Percentiles rank a stretch among this genome's conserved stretches.
Evolutionary conservation across 495 filamentous ascomycete species (phyloP).

Genomic region (Penicillium coffeae): DNA sequence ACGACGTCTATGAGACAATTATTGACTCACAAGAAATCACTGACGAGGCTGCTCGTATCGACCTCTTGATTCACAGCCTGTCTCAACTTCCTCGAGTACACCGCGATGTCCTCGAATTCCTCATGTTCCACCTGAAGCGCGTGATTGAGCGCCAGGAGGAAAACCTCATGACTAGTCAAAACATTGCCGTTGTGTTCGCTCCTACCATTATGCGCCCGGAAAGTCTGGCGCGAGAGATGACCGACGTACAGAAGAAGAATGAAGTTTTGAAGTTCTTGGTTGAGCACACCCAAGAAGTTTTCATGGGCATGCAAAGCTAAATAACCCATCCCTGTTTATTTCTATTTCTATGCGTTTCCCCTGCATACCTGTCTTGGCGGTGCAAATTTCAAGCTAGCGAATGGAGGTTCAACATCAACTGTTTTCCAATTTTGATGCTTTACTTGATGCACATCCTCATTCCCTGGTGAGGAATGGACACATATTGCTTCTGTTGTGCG

Average conservation of each 20-base stretch:
- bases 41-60: slow-evolving; percentile 49
- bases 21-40: slow-evolving; percentile 61
- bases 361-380: slow-evolving; percentile 25
- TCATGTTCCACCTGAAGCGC: slow-evolving; percentile 89
- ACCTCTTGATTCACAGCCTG: slow-evolving; percentile 64
- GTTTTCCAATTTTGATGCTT: not conserved
- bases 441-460: no score
- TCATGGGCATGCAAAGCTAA: slow-evolving; percentile 47
- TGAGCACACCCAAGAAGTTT: slow-evolving; percentile 78
- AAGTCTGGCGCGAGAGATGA: slow-evolving; percentile 89
- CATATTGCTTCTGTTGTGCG: no score
- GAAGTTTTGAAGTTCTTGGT: slow-evolving; percentile 84
- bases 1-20: slow-evolving; percentile 84
- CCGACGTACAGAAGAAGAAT: slow-evolving; percentile 90
- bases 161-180: slow-evolving; percentile 92
- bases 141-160: slow-evolving; percentile 78
- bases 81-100: slow-evolving; percentile 76
- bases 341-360: slow-evolving; percentile 16
- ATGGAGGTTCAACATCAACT: not conserved
- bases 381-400: not conserved
- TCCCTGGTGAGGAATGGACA: no score
- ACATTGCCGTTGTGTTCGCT: slow-evolving; percentile 95
- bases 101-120: slow-evolving; percentile 83
- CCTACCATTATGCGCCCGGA: slow-evolving; percentile 93
- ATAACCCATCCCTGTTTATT: not conserved